Conservation (phyloP, 768 basidiomycete species). For the Russula foetens region DNA sequence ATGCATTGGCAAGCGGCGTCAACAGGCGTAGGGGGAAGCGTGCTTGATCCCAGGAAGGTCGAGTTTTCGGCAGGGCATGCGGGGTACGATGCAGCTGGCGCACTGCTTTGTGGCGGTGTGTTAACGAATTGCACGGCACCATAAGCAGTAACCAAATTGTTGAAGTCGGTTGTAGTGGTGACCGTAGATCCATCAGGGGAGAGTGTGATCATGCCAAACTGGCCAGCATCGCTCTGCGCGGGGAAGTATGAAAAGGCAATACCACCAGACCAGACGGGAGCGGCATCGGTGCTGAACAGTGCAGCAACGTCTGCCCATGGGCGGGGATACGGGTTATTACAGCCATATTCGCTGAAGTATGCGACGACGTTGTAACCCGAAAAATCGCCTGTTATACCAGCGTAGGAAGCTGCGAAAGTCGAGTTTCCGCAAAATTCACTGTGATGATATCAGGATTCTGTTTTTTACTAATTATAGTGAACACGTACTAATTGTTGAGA, state of each 20-base stretch:
- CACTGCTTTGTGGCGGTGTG: slow-evolving; percentile 49
- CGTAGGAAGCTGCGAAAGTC: slow-evolving; percentile 49
- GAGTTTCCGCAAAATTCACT: slow-evolving; percentile 81
- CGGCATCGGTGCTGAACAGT: slow-evolving; percentile 66
- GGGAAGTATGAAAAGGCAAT: slow-evolving; percentile 90
- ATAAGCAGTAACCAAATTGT: slow-evolving; percentile 57
- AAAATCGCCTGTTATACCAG: slow-evolving; percentile 44
- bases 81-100: slow-evolving; percentile 41
- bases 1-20: slow-evolving; percentile 74
- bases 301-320: slow-evolving; percentile 75
- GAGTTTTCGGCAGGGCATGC: slow-evolving; percentile 42
- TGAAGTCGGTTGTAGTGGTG: slow-evolving; percentile 60
- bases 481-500: slow-evolving; percentile 73
- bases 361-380: slow-evolving; percentile 67
- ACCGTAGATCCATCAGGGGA: slow-evolving; percentile 58
- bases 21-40: slow-evolving; percentile 79
- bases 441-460: slow-evolving; percentile 10
- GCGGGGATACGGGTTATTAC: slow-evolving; percentile 51
- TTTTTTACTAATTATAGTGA: not conserved
- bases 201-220: slow-evolving; percentile 83
- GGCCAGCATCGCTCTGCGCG: slow-evolving; percentile 56
- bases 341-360: slow-evolving; percentile 88
- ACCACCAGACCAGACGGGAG: slow-evolving; percentile 80
- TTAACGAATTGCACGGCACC: slow-evolving; percentile 47
- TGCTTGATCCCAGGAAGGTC: slow-evolving; percentile 56